Evolutionary conservation across 2,329 filamentous ascomycete genomes (phyloP), one percentile per base, ranked within the genome.

Genomic region (Sphaerulina musiva): DNA sequence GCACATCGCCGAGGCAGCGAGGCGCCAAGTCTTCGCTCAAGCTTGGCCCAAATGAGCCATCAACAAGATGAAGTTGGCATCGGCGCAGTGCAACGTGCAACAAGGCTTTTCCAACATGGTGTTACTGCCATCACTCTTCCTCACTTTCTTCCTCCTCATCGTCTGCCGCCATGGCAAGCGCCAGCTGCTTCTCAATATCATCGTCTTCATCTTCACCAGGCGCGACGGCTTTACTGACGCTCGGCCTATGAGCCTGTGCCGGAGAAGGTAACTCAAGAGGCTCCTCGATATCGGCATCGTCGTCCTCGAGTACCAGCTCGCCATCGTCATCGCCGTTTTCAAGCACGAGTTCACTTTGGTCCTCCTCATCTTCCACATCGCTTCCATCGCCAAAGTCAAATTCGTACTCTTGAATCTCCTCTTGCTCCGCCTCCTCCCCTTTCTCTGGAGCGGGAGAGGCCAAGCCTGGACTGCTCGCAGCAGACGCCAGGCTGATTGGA

Each of bases 401-500:
- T 10, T 68, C 66, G 42, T 66, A 65, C 41, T 56, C 56, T 23
- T 61, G 54, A 4, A 51, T 55, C 12, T 55, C 55, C 10, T 49
- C 39, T 1, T 40, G 51, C 14, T 60, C 61, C 6, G 56, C 56
- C 2, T 40, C 53, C 14, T 60, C 61, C 6, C 59, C 56, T 23
- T 55, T 51, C 26, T 51, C 46, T 6, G 56, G 51, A 41, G 56
- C 53, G 11, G 64, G 64, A 23, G 60, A 62, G 17, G 51, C 49
- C 3, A 53, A 59, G 34, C 60, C 64, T 38, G 61, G 66, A 54
- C 54, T 73, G 53, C 67, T 74, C 6, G 73, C 72, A 1, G 73
- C 74, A 55, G 70, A 73, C 12, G 69, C 70, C 38, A 76, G 66
- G 12, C 68, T 72, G 43, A 75, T 74, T 2, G 74, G 74, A 2